phyloP scores from a whole-genome alignment of 2,329 filamentous ascomycete species.

The Pseudocercospora ulei region DNA sequence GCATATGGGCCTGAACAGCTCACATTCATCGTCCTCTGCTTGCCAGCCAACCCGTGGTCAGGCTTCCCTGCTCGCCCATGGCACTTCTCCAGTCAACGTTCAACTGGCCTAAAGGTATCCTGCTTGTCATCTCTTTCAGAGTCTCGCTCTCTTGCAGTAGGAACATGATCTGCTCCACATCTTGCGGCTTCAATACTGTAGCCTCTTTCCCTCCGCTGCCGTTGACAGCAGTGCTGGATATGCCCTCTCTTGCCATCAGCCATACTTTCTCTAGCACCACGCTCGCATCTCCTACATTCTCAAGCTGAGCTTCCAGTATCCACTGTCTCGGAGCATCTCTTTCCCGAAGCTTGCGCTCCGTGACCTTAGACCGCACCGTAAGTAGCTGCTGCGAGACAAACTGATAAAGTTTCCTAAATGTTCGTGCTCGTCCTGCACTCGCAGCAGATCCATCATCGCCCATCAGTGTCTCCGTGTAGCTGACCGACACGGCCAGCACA shows the following conservation, averaged over 20 bases:
- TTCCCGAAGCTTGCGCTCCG: conserved; percentile 42
- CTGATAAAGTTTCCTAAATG: conserved; percentile 91
- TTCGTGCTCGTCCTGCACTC: conserved; percentile 57
- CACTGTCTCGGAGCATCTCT: conserved; percentile 45
- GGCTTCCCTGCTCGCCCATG: conserved; percentile 78
- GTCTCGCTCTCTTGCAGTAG: conserved; percentile 46
- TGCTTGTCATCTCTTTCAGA: conserved; percentile 38
- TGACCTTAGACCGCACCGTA: conserved; percentile 82
- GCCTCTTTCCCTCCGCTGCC: conserved; percentile 29
- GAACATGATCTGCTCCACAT: conserved; percentile 57
- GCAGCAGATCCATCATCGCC: conserved; percentile 38
- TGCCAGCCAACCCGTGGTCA: conserved; percentile 67
- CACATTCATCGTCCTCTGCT: conserved; percentile 23
- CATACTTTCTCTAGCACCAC: conserved; percentile 61
- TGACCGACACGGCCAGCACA: conserved; percentile 84
- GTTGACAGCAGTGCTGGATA: conserved; percentile 25
- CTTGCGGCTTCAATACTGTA: conserved; percentile 50
- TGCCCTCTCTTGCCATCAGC: conserved; percentile 28
- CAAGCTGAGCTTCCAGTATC: conserved; percentile 84
- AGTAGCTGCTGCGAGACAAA: conserved; percentile 87
- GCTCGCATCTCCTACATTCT: conserved; percentile 79
- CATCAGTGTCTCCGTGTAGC: conserved; percentile 69
- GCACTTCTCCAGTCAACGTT: conserved; percentile 79
- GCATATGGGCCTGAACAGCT: not conserved
- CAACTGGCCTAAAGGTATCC: conserved; percentile 65